phyloP scores from a whole-genome alignment of 2,329 filamentous ascomycete genomes.

The Hypoxylon sp. region DNA sequence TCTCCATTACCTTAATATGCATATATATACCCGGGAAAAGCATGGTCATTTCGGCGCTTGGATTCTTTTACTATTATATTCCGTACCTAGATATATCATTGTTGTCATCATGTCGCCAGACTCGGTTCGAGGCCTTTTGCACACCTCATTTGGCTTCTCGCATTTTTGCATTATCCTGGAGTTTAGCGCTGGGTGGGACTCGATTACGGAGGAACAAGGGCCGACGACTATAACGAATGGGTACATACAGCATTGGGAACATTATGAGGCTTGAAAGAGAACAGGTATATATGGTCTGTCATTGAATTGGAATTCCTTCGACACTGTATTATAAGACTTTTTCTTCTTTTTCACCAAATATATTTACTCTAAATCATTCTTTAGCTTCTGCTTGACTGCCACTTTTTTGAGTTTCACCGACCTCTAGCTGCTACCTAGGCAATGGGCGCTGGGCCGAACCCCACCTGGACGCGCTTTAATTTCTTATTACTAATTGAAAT shows the following conservation, averaged over 20 bases:
- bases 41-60: slow-evolving; percentile 16
- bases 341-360: neutral
- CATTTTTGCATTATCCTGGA: slow-evolving; percentile 40
- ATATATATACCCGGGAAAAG: slow-evolving; percentile 37
- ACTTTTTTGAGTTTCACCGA: slow-evolving; percentile 37
- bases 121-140: slow-evolving; percentile 30
- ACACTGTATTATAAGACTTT: slow-evolving; percentile 3
- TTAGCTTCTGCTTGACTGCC: slow-evolving; percentile 19
- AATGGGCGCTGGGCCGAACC: slow-evolving; percentile 30
- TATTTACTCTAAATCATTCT: neutral
- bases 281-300: slow-evolving; percentile 25
- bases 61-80: slow-evolving; percentile 25
- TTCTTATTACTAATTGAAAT: slow-evolving; percentile 34
- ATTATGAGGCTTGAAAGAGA: slow-evolving; percentile 13
- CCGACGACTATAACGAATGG: slow-evolving; percentile 39
- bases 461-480: slow-evolving; percentile 34
- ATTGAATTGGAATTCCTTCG: slow-evolving; percentile 15
- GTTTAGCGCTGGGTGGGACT: slow-evolving; percentile 42
- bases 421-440: neutral
- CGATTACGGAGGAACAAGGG: slow-evolving; percentile 35
- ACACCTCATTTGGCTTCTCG: slow-evolving; percentile 22
- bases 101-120: slow-evolving; percentile 1
- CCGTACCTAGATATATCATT: slow-evolving; percentile 28
- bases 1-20: slow-evolving; percentile 52
- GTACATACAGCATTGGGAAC: slow-evolving; percentile 14